Percentiles rank a stretch among this genome's conserved stretches.
phyloP scores from a whole-genome alignment of 495 filamentous ascomycete genomes.

The Penicillium dipodomyicola region DNA sequence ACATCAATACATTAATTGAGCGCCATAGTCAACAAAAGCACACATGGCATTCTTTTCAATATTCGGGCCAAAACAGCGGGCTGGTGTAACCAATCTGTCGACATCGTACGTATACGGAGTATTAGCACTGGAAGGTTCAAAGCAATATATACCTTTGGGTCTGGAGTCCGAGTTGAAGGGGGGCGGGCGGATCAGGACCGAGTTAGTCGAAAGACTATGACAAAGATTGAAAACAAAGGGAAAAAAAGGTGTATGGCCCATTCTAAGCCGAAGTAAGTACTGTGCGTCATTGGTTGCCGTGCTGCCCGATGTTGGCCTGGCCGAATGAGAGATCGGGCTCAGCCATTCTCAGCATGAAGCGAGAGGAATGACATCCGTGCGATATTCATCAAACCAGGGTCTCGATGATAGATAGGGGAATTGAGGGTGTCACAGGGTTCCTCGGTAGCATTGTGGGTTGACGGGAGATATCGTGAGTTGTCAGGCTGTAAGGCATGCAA shows the following conservation, averaged over 20 bases:
- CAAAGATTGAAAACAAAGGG: background rate
- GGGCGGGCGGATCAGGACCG: conserved; percentile 23
- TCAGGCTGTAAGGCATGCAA: conserved; percentile 34
- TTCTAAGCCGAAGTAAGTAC: background rate
- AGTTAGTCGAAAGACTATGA: conserved; percentile 15
- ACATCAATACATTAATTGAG: conserved; percentile 6
- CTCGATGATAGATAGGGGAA: background rate
- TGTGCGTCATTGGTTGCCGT: conserved; percentile 26
- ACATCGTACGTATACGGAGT: conserved; percentile 10
- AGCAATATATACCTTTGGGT: conserved; percentile 1
- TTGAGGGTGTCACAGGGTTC: conserved; percentile 28
- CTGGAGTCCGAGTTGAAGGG: conserved; percentile 14
- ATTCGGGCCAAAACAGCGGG: conserved; percentile 15
- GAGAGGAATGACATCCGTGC: conserved; percentile 18
- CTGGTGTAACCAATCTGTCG: conserved; percentile 24
- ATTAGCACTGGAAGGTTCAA: conserved; percentile 2
- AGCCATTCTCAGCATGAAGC: background rate
- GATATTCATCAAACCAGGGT: background rate
- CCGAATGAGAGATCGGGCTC: conserved; percentile 2
- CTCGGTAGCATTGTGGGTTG: conserved; percentile 23
- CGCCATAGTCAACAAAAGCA: background rate
- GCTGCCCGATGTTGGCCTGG: conserved; percentile 22
- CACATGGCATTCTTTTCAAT: conserved; percentile 2
- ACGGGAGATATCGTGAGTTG: conserved; percentile 26
- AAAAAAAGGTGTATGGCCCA: background rate